Evolutionary conservation across 805 yeast species (phyloP).

Genomic region (Yarrowia deformans): DNA sequence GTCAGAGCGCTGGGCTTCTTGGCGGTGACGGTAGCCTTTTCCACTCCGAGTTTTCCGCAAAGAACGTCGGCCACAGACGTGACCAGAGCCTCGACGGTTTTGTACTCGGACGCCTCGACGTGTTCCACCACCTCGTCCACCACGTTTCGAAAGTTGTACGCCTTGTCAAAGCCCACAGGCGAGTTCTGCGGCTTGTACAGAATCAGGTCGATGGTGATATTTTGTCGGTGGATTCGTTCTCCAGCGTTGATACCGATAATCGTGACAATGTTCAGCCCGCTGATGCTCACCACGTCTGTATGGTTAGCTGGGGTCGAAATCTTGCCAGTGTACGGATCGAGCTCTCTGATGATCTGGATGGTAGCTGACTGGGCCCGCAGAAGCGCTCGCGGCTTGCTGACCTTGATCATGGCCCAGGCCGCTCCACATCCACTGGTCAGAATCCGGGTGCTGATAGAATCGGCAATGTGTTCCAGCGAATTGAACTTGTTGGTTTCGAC

Average conservation of each 20-base stretch:
- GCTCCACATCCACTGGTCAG: conserved; percentile 54
- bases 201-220: conserved; percentile 64
- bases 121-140: conserved; percentile 61
- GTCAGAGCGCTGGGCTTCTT: conserved; percentile 89
- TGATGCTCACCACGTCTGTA: conserved; percentile 54
- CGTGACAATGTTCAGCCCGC: conserved; percentile 66
- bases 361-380: conserved; percentile 63
- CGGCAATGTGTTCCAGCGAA: conserved; percentile 56
- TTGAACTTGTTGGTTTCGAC: conserved; percentile 55
- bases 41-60: conserved; percentile 53
- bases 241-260: conserved; percentile 94
- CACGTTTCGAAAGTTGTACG: conserved; percentile 53
- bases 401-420: conserved; percentile 55
- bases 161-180: conserved; percentile 28
- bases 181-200: conserved; percentile 51
- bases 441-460: conserved; percentile 56
- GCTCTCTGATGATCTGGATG: conserved; percentile 53
- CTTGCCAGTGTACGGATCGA: conserved; percentile 39
- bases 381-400: conserved; percentile 62
- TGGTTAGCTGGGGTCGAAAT: conserved; percentile 42
- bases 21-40: conserved; percentile 63
- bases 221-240: conserved; percentile 83
- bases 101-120: conserved; percentile 81
- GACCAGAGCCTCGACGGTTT: conserved; percentile 93
- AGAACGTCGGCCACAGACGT: conserved; percentile 70